Conservation (phyloP, 257 asterid species). For the Lycium ferocissimum region DNA sequence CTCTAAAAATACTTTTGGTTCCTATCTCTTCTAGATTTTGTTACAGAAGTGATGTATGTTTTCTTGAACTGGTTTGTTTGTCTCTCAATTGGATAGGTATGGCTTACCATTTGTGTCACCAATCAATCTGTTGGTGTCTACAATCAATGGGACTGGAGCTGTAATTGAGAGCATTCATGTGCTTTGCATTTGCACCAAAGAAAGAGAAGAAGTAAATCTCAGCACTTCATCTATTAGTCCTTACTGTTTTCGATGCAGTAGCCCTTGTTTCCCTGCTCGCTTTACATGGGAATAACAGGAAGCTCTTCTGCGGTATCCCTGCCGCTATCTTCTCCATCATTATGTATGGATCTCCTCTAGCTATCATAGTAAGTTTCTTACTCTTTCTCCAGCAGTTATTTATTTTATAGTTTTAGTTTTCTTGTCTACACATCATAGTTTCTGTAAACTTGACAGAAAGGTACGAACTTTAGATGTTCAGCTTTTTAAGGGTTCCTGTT, state of each 20-base stretch:
- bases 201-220: conserved; percentile 66
- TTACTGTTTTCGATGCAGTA: conserved; percentile 51
- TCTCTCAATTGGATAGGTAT: conserved; percentile 60
- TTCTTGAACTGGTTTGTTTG: conserved; percentile 12
- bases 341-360: conserved; percentile 85
- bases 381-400: neutral
- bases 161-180: conserved; percentile 62
- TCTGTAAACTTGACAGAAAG: neutral
- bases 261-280: conserved; percentile 66
- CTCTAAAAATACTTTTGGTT: neutral
- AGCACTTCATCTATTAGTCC: conserved; percentile 50
- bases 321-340: conserved; percentile 82
- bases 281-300: conserved; percentile 66
- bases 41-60: neutral
- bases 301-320: conserved; percentile 72
- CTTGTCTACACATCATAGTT: neutral
- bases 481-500: too few relatives aligned
- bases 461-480: neutral
- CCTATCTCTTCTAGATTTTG: neutral
- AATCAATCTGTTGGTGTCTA: conserved; percentile 72
- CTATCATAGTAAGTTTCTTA: conserved; percentile 58
- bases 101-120: conserved; percentile 94
- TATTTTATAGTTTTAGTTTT: too few relatives aligned
- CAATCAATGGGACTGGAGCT: conserved; percentile 78
- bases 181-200: conserved; percentile 61